These are phyloP conservation scores for Ettlia oleoabundans DNA, from an alignment of 139 green algal species.

Conservation along the genomic window DNA sequence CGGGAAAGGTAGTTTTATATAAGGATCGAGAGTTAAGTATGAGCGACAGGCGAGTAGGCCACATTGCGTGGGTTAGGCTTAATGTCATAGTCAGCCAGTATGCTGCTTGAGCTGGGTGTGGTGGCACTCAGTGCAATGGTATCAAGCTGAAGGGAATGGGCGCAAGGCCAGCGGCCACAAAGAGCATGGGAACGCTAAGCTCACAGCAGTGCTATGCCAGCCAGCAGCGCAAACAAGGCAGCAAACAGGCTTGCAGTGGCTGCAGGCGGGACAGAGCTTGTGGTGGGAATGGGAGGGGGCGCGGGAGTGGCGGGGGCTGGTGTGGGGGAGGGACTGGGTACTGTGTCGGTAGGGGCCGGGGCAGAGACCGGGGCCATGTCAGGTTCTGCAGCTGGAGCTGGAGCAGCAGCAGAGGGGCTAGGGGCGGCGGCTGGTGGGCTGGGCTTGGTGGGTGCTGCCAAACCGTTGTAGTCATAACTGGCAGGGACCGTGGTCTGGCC, in stretches of 20 bases:
- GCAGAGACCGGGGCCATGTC: neutral
- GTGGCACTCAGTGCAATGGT: too few relatives aligned
- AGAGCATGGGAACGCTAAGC: neutral
- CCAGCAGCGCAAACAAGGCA: constrained; percentile 10
- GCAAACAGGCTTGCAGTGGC: neutral
- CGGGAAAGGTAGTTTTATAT: too few relatives aligned
- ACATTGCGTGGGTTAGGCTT: too few relatives aligned
- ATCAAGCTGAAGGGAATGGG: neutral
- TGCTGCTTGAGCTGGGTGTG: too few relatives aligned
- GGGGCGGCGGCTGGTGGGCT: neutral
- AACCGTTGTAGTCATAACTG: constrained; percentile 11
- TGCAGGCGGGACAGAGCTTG: neutral
- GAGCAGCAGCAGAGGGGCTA: neutral
- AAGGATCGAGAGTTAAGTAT: too few relatives aligned
- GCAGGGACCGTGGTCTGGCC: constrained; percentile 15
- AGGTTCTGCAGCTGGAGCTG: neutral
- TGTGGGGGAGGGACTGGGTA: neutral
- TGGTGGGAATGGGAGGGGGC: neutral
- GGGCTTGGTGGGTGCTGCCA: neutral
- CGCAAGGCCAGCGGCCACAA: neutral
- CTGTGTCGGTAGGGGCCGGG: neutral
- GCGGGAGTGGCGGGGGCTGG: neutral
- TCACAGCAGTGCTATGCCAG: neutral
- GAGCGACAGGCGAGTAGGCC: too few relatives aligned
- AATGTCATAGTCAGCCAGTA: too few relatives aligned